Percentiles rank a stretch among this genome's conserved stretches.
Evolutionary conservation across 1,284 basidiomycete genomes (phyloP).

Genomic region (Leccinum olivaceoglutinosum): DNA sequence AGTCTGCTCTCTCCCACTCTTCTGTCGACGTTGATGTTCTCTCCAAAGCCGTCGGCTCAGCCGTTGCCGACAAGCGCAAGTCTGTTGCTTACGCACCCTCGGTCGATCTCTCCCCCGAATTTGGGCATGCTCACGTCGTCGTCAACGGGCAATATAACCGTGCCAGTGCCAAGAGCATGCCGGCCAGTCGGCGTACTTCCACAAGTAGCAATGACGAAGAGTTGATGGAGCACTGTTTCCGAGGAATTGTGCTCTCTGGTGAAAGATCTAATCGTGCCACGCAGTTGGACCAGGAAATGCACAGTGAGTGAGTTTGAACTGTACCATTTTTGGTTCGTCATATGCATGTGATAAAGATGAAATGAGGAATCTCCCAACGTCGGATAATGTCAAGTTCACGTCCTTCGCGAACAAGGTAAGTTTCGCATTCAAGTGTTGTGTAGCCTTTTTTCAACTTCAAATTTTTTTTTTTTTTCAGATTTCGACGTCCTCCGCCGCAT

Average conservation of each 20-base stretch:
- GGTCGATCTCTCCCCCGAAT: slow-evolving; percentile 67
- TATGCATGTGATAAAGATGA: slow-evolving; percentile 57
- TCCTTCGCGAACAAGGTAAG: no score
- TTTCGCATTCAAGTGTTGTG: no score
- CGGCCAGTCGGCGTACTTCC: slow-evolving; percentile 77
- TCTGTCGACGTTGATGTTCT: slow-evolving; percentile 57
- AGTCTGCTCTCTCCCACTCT: slow-evolving; percentile 39
- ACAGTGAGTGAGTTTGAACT: slow-evolving; percentile 59
- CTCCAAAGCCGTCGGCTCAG: slow-evolving; percentile 60
- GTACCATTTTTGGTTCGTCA: slow-evolving; percentile 7
- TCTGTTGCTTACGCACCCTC: slow-evolving; percentile 80
- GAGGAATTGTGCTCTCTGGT: slow-evolving; percentile 59
- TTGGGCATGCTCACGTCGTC: slow-evolving; percentile 35
- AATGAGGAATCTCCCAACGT: slow-evolving; percentile 86
- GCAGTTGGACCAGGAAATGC: slow-evolving; percentile 86
- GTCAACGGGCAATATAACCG: slow-evolving; percentile 53
- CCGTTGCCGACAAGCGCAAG: slow-evolving; percentile 70
- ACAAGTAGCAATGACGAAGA: slow-evolving; percentile 78
- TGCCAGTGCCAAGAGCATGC: slow-evolving; percentile 82
- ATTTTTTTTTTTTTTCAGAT: no score
- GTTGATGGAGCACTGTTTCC: slow-evolving; percentile 66
- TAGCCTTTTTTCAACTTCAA: no score
- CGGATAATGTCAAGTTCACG: slow-evolving; percentile 22
- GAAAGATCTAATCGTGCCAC: slow-evolving; percentile 52
- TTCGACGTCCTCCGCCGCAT: no score